A percentile compares a stretch with the other conserved stretches of the same genome.
Evolutionary conservation across 148 eudicot genomes (phyloP).

Genomic region (Vaccinium macrocarpon): DNA sequence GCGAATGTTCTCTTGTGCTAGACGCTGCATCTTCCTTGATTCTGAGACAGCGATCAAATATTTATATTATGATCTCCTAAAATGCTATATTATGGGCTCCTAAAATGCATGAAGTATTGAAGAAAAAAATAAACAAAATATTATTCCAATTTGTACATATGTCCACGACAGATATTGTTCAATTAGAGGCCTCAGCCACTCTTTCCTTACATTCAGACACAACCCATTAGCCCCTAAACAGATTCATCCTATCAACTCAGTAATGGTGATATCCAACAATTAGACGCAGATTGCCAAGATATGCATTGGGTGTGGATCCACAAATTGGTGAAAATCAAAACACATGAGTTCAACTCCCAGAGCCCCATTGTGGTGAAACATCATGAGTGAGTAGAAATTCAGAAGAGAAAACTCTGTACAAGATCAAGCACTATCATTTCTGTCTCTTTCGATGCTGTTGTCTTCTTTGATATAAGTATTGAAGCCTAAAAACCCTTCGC

Average conservation of each 20-base stretch:
- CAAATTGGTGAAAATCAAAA: constrained; percentile 2
- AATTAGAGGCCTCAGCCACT: too few relatives aligned
- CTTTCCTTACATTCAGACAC: too few relatives aligned
- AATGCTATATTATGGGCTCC: not conserved
- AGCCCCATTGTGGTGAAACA: not conserved
- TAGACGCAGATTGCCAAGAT: not conserved
- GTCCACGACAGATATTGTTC: not conserved
- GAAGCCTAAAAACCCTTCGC: not conserved
- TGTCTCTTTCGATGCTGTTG: not conserved
- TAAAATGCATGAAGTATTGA: not conserved
- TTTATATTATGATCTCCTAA: not conserved
- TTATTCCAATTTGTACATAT: not conserved
- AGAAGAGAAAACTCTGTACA: not conserved
- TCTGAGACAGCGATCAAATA: constrained; percentile 36
- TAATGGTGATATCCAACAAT: not conserved
- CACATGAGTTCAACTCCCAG: not conserved
- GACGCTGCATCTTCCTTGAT: constrained; percentile 66
- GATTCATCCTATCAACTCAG: not conserved
- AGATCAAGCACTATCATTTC: not conserved
- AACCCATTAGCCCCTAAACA: not conserved
- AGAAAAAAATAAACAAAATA: not conserved
- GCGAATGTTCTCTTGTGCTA: constrained; percentile 49
- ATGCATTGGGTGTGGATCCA: not conserved
- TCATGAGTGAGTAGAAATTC: not conserved
- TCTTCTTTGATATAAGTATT: not conserved